These are phyloP conservation scores for Clitopilus passeckerianus DNA, from an alignment of 768 basidiomycete genomes.

Conservation along the genomic window DNA sequence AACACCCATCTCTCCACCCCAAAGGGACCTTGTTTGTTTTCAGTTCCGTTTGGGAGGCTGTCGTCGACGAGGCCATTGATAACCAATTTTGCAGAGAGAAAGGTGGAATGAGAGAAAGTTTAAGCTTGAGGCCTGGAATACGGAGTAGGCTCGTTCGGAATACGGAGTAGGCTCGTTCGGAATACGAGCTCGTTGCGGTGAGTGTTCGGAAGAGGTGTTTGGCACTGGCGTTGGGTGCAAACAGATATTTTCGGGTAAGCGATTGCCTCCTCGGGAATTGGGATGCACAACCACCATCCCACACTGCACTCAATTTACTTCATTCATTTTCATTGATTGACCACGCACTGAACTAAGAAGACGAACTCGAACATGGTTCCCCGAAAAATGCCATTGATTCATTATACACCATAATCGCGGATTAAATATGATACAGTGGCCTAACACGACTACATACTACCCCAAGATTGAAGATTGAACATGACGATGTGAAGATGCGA, in stretches of 20 bases:
- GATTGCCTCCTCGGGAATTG: too few species aligned
- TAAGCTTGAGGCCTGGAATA: too few species aligned
- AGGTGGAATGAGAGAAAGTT: too few species aligned
- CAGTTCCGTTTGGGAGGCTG: constrained; percentile 81
- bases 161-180: neutral
- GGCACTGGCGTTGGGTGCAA: neutral
- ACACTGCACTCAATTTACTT: too few species aligned
- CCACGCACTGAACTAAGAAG: too few species aligned
- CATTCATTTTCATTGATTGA: too few species aligned
- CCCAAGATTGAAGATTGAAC: neutral
- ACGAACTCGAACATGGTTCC: too few species aligned
- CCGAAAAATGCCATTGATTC: neutral
- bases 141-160: too few species aligned
- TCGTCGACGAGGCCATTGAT: constrained; percentile 75
- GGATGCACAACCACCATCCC: too few species aligned
- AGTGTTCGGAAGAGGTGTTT: neutral
- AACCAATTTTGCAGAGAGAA: too few species aligned
- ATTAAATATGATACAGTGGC: neutral
- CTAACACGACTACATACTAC: neutral
- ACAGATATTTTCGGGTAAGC: neutral
- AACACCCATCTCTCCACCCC: constrained; percentile 87
- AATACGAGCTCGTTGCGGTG: neutral
- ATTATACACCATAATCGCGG: neutral
- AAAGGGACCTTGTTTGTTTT: constrained; percentile 72
- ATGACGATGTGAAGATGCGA: neutral